Evolutionary conservation across 2,329 filamentous ascomycete genomes (phyloP).

Genomic region (Hypoxylon sp.): DNA sequence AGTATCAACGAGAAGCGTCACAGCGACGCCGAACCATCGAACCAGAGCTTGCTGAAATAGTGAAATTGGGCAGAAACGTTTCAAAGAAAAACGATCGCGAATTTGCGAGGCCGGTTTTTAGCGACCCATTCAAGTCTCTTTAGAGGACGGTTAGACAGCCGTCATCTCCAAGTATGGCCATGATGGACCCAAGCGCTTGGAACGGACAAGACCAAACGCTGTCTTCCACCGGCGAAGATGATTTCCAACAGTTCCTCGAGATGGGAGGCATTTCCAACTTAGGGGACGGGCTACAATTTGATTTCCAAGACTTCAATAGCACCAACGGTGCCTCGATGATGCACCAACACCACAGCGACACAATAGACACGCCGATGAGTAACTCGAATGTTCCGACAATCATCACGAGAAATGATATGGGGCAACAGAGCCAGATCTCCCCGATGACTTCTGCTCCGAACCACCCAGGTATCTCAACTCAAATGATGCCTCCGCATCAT

Average conservation of each 20-base stretch:
- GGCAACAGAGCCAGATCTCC: slow-evolving; percentile 63
- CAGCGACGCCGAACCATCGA: slow-evolving; percentile 9
- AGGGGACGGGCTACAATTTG: slow-evolving; percentile 69
- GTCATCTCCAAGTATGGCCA: slow-evolving; percentile 53
- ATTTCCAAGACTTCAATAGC: slow-evolving; percentile 70
- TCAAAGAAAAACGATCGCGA: slow-evolving; percentile 14
- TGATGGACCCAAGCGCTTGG: slow-evolving; percentile 70
- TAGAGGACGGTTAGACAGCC: slow-evolving; percentile 12
- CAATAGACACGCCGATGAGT: slow-evolving; percentile 66
- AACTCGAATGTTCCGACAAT: slow-evolving; percentile 60
- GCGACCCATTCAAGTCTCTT: slow-evolving; percentile 13
- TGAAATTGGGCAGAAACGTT: neutral
- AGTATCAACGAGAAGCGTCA: slow-evolving; percentile 20
- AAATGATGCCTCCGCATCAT: slow-evolving; percentile 62
- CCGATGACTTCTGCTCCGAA: slow-evolving; percentile 63
- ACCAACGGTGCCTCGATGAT: slow-evolving; percentile 58
- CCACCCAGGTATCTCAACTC: slow-evolving; percentile 63
- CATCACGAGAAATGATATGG: slow-evolving; percentile 56
- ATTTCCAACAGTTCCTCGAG: slow-evolving; percentile 75
- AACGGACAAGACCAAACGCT: slow-evolving; percentile 70
- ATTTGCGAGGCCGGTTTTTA: slow-evolving; percentile 18
- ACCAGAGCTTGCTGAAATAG: slow-evolving; percentile 1
- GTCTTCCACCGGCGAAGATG: slow-evolving; percentile 68
- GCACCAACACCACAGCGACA: slow-evolving; percentile 57
- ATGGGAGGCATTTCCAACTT: slow-evolving; percentile 70